These are phyloP conservation scores for Sporisorium iseilematis-ciliati DNA, from an alignment of 1,284 basidiomycete genomes.

Conservation along the genomic window DNA sequence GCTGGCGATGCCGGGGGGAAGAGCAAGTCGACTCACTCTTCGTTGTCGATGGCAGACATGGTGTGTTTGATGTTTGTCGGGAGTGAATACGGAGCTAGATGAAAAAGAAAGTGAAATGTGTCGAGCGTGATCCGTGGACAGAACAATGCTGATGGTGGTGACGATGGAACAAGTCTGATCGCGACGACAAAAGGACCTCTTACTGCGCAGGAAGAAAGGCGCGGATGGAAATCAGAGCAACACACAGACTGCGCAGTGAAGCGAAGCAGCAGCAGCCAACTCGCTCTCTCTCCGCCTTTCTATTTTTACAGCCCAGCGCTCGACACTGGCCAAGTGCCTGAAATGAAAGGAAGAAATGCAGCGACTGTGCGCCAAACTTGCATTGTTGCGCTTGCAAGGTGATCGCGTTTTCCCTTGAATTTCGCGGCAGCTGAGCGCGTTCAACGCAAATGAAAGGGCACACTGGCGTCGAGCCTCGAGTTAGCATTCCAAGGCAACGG, in stretches of 20 bases:
- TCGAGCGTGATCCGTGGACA: background rate
- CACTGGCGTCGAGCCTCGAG: background rate
- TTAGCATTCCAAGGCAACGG: too few relatives aligned
- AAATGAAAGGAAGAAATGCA: background rate
- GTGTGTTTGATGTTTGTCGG: slow-evolving; percentile 8
- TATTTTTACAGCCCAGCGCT: slow-evolving; percentile 6
- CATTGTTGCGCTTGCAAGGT: background rate
- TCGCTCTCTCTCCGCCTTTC: background rate
- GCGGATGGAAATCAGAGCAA: slow-evolving; percentile 15
- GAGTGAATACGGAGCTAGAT: slow-evolving; percentile 6
- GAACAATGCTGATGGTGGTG: slow-evolving; percentile 10
- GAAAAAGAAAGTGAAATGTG: slow-evolving; percentile 6
- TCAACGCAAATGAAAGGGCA: background rate
- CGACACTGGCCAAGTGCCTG: slow-evolving; percentile 3
- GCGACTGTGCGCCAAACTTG: slow-evolving; percentile 7
- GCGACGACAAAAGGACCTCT: background rate
- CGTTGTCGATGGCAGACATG: slow-evolving; percentile 68
- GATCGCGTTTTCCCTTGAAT: slow-evolving; percentile 8
- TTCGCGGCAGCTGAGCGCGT: slow-evolving; percentile 9
- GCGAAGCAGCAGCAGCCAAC: background rate
- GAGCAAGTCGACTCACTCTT: slow-evolving; percentile 63
- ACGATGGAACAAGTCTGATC: background rate
- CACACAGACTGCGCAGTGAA: slow-evolving; percentile 1
- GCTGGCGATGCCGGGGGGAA: slow-evolving; percentile 5
- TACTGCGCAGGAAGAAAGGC: slow-evolving; percentile 1